Conservation (phyloP, 1,284 basidiomycete species). For the Malassezia cuniculi region DNA sequence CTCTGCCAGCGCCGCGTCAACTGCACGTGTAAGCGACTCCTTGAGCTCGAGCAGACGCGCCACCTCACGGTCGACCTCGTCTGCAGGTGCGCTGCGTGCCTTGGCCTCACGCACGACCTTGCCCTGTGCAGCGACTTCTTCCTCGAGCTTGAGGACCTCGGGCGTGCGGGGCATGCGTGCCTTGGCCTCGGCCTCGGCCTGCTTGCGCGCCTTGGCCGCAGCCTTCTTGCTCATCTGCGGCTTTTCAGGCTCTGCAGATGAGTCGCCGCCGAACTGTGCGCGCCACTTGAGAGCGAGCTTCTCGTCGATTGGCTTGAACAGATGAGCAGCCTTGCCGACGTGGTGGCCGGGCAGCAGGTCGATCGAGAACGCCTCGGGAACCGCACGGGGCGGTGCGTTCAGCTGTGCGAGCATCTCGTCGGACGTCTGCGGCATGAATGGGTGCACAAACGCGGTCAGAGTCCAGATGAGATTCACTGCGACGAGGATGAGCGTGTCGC, state of each 20-base stretch:
- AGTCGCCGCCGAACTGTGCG: constrained; percentile 61
- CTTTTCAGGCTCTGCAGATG: constrained; percentile 35
- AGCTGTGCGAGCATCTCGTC: constrained; percentile 72
- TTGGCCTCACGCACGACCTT: constrained; percentile 28
- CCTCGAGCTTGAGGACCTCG: constrained; percentile 26
- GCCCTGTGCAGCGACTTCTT: constrained; percentile 24
- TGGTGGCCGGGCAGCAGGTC: constrained; percentile 78
- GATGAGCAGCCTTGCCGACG: constrained; percentile 71
- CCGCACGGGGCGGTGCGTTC: constrained; percentile 69
- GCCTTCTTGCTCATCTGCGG: constrained; percentile 39
- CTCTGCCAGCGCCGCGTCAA: constrained; percentile 9
- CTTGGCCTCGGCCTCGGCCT: constrained; percentile 26
- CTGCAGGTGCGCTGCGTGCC: constrained; percentile 8
- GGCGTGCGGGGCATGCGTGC: constrained; percentile 17
- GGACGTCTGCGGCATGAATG: constrained; percentile 90
- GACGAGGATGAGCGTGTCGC: constrained; percentile 73
- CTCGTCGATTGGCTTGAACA: constrained; percentile 89
- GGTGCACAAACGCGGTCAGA: constrained; percentile 71
- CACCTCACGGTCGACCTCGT: constrained; percentile 14
- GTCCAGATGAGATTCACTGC: constrained; percentile 87
- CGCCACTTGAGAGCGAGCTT: constrained; percentile 75
- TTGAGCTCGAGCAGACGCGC: constrained; percentile 19
- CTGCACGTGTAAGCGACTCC: constrained; percentile 4
- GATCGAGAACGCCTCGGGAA: constrained; percentile 51
- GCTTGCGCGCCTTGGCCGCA: constrained; percentile 37